Percentiles rank a stretch among this genome's conserved stretches.
These are phyloP conservation scores for Gamsiella multidivaricata DNA, from an alignment of 192 early-diverging fungal species.

Conservation along the genomic window DNA sequence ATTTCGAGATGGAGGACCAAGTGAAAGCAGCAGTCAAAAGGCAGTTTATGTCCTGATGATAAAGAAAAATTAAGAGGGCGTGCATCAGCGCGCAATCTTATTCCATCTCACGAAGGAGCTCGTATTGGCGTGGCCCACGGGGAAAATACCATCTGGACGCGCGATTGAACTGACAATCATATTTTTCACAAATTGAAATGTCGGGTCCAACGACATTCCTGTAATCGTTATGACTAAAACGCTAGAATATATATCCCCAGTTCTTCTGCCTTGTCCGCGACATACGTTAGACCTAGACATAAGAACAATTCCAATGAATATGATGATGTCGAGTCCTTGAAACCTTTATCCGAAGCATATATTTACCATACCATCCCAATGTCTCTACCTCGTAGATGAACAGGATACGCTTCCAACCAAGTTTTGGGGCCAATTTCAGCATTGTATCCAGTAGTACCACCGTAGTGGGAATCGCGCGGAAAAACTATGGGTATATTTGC, in stretches of 20 bases:
- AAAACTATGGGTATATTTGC: conserved; percentile 55
- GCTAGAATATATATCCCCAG: conserved; percentile 27
- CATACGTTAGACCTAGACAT: conserved; percentile 11
- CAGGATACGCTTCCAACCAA: conserved; percentile 56
- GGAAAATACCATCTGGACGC: conserved; percentile 25
- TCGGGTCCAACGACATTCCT: conserved; percentile 4
- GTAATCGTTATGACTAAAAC: conserved; percentile 2
- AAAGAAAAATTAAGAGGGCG: no score
- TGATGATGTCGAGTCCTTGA: no score
- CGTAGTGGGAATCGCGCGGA: conserved; percentile 59
- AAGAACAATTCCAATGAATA: no score
- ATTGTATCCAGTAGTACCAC: conserved; percentile 55
- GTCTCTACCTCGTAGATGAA: conserved; percentile 54
- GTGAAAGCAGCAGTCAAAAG: no score
- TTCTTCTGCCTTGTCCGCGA: background rate
- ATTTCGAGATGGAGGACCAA: no score
- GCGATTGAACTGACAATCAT: conserved; percentile 1
- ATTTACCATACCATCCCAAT: conserved; percentile 58
- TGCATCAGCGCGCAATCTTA: no score
- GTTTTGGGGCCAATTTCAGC: conserved; percentile 29
- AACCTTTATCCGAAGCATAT: no score
- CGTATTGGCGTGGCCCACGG: background rate
- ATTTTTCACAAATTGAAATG: conserved; percentile 10
- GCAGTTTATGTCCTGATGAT: no score
- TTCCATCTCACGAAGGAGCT: conserved; percentile 17